Evolutionary conservation across 257 asterid species (phyloP), one percentile per base, ranked within the genome.

Genomic region (Solanum piurae): DNA sequence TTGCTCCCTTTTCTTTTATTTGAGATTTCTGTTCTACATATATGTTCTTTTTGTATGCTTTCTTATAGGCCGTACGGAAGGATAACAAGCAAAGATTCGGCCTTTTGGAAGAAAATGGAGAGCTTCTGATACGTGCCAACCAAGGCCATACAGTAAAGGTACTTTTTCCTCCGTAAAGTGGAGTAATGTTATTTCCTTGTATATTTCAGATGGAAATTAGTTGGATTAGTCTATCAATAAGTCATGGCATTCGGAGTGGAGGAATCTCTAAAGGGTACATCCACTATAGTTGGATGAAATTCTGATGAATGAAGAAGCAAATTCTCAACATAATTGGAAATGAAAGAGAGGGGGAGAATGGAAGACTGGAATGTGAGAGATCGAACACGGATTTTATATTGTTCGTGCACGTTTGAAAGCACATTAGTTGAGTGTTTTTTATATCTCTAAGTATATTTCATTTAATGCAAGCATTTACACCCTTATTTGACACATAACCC

Each of bases 41-140:
- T 7, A 40, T 33, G 37, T 8, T 25, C 55, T n/a, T 83, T 58
- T 85, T 85, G 37, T 27, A 87, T 36, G 33, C 64, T 72, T 16
- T 82, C 52, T 86, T 60, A 34, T 85, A 95, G 99, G 97, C 96
- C 23, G 98, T 97, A 83, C 93, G 95, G 90, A 92, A 84, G 86
- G 99, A 97, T 90, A 97, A 95, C 89, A 97, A 97, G 91, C 98
- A 95, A 90, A 92, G 99, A 86, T 95, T 97, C 86, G 88, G 94
- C 86, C 91, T 97, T 83, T 37, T 95, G 87, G 99, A 97, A 91
- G 98, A 95, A 88, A 93, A 92, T 52, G 98, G 98, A 86, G 96
- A 92, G 90, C 95, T 95, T 89, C 88, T 93, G 88, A 93, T 97
- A 92, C 98, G 98, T 88, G 98, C 99, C 83, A 97, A 97, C 92